These are phyloP conservation scores for Cephalotrichum gorgonifer DNA, from an alignment of 2,329 filamentous ascomycete species.

Conservation along the genomic window DNA sequence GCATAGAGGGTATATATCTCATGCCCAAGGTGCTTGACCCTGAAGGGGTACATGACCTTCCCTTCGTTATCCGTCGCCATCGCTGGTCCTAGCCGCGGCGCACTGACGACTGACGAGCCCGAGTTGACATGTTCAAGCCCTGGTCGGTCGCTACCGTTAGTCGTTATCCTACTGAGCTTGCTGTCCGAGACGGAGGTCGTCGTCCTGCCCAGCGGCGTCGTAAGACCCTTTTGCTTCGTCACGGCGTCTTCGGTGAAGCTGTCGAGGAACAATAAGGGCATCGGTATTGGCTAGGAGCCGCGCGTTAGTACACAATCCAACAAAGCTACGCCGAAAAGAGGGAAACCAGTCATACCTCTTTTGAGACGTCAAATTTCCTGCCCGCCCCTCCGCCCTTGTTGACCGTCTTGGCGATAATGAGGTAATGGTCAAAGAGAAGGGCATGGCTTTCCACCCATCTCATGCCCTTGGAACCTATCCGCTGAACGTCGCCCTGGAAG, in stretches of 20 bases:
- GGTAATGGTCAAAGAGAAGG: constrained; percentile 90
- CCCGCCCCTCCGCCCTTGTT: constrained; percentile 60
- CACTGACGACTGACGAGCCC: constrained; percentile 44
- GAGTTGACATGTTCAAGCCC: constrained; percentile 60
- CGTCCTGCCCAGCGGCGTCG: constrained; percentile 47
- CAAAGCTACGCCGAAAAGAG: background rate
- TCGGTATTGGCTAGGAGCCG: constrained; percentile 65
- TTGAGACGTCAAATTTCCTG: constrained; percentile 90
- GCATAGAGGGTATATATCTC: constrained; percentile 90
- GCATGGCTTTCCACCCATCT: constrained; percentile 91
- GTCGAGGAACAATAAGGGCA: constrained; percentile 89
- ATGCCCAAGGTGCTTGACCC: constrained; percentile 88
- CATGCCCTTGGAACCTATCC: constrained; percentile 81
- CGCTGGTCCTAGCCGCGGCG: constrained; percentile 27
- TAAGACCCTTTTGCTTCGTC: constrained; percentile 69
- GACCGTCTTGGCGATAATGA: constrained; percentile 80
- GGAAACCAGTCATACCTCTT: constrained; percentile 51
- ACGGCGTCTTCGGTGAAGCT: constrained; percentile 88
- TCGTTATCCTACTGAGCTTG: constrained; percentile 45
- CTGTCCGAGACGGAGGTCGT: constrained; percentile 49
- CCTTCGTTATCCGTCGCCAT: constrained; percentile 61
- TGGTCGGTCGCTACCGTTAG: constrained; percentile 41
- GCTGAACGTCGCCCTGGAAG: constrained; percentile 77
- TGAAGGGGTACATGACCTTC: constrained; percentile 86
- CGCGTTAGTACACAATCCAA: constrained; percentile 16